Evolutionary conservation across 176 grass and related monocot species (phyloP).

Genomic region (Musa itinerans): DNA sequence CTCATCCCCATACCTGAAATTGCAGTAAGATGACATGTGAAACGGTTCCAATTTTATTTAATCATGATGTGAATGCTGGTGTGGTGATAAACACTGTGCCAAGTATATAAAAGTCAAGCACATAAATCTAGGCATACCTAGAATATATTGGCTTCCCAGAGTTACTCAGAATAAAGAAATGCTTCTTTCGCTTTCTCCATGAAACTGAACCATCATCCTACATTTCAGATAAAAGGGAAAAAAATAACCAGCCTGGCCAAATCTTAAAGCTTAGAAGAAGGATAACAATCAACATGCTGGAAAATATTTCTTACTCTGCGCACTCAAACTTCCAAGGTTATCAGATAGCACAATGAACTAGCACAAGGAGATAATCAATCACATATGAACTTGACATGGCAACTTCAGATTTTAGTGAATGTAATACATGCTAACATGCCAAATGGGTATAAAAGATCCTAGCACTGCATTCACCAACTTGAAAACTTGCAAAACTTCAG

Average conservation of each 20-base stretch:
- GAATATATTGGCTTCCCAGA: constrained; percentile 97
- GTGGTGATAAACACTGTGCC: neutral
- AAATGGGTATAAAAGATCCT: neutral
- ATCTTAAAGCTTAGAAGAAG: neutral
- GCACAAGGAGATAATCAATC: neutral
- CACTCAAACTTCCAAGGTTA: too few relatives aligned
- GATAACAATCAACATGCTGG: neutral
- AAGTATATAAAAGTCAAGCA: neutral
- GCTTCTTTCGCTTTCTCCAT: constrained; percentile 95
- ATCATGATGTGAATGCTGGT: neutral
- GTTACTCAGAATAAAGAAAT: constrained; percentile 91
- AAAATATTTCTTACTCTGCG: neutral
- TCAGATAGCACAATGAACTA: neutral
- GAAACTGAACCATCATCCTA: constrained; percentile 86
- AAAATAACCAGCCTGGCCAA: neutral
- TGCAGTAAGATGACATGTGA: neutral
- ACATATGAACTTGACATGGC: neutral
- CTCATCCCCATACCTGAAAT: constrained; percentile 87
- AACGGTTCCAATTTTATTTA: neutral
- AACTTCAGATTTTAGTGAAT: neutral
- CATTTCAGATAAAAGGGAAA: constrained; percentile 11
- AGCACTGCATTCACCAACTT: neutral
- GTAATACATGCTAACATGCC: neutral
- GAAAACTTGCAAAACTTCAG: neutral
- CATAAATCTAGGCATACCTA: constrained; percentile 31